phyloP scores from a whole-genome alignment of 352 stramenopile genomes.

The Phytophthora tubulina region DNA sequence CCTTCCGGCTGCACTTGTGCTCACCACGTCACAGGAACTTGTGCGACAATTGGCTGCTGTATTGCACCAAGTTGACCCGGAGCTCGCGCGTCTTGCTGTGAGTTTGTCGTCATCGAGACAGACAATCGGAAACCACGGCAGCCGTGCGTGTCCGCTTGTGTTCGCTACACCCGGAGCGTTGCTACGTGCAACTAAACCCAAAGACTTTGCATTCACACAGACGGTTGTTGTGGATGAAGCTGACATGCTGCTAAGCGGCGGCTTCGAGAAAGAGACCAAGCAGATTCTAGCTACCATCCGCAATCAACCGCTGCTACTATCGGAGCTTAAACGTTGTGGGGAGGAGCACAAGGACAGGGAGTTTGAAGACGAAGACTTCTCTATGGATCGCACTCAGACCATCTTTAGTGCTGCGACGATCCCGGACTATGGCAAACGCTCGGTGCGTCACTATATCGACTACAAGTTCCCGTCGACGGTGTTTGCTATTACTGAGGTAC shows the following conservation, averaged over 20 bases:
- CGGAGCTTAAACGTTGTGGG: conserved; percentile 53
- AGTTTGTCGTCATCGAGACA: conserved; percentile 70
- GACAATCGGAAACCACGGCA: conserved; percentile 40
- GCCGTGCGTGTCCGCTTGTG: conserved; percentile 57
- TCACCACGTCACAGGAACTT: conserved; percentile 91
- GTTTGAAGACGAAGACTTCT: conserved; percentile 35
- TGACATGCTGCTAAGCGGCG: conserved; percentile 82
- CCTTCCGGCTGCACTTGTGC: conserved; percentile 70
- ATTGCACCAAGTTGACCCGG: conserved; percentile 50
- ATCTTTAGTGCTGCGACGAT: conserved; percentile 88
- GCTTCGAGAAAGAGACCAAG: conserved; percentile 84
- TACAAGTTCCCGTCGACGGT: conserved; percentile 77
- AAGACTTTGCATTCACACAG: conserved; percentile 81
- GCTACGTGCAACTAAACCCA: conserved; percentile 67
- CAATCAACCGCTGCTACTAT: conserved; percentile 70
- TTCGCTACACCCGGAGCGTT: conserved; percentile 74
- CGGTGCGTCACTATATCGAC: conserved; percentile 73
- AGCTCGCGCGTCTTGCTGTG: conserved; percentile 47
- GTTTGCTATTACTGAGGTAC: conserved; percentile 75
- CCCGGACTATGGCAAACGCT: conserved; percentile 80
- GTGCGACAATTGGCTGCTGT: conserved; percentile 76
- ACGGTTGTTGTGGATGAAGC: conserved; percentile 84
- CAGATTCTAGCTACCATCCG: conserved; percentile 84
- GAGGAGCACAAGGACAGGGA: conserved; percentile 24
- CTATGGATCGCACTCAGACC: conserved; percentile 56